Base-by-base conservation (phyloP, 2,329 filamentous ascomycete genomes). In the Phialemoniopsis sp. region DNA sequence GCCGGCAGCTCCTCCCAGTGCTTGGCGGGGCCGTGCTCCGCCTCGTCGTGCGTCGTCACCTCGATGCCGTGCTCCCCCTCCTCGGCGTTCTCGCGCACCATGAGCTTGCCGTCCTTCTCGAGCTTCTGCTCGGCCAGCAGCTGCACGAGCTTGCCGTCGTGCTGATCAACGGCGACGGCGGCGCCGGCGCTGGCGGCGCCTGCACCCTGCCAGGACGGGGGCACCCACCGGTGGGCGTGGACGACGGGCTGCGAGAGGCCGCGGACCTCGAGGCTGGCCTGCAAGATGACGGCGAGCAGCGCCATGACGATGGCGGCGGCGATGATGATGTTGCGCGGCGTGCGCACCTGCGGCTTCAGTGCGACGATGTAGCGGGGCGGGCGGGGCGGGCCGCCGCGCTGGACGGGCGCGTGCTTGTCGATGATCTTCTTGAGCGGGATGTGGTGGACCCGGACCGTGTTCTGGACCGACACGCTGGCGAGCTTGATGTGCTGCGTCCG, bases 401-500 rank as follows among this genome's bases (percentile, higher is more conserved):
- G 57, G 32, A 59, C 44, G 8, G 60, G 52, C 13, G 47, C 29
- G 13, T 58, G 47, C 41, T 58, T 59, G 48, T 68, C 62, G 36
- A 64, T 43, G 31, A 64, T 51, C 44, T 64, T 68, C 47, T 65
- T 68, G 35, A 95, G 73, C 0, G 87, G 82, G 46, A 95, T 81
- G 30, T 80, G 85, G 60, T 95, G 87, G 18, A 95, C 82, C 21
- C 85, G 80, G 31, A 89, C 79, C 1, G 82, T 87, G 57, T 89
- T 90, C 44, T 81, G 84, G 50, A 94, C 81, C 36, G 85, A 89
- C 31, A 88, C 85, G 34, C 86, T 90, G 21, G 87, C 89, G 4
- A 95, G 76, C 51, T 87, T 87, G 49, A 94, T 67, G 53, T 79
- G 79, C 50, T 82, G 75, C 13, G 77, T 70, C 29, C 59, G 55